Conservation (phyloP, 352 stramenopile genomes). For the Aphanomyces invadans region DNA sequence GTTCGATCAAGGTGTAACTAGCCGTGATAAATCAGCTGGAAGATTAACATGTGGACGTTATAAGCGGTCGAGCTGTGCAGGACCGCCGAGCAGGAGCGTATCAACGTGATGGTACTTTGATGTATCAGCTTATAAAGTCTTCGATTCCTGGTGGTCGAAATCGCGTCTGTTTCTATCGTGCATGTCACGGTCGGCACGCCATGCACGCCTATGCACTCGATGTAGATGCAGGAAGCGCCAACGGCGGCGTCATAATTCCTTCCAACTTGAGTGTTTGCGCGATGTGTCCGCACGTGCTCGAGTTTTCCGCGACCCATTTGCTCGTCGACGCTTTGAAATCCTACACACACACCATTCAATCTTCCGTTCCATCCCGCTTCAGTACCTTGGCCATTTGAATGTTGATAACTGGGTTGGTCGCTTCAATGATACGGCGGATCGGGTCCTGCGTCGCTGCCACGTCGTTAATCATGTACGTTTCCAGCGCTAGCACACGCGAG, state of each 20-base stretch:
- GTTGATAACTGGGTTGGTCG: background rate
- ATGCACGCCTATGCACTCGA: background rate
- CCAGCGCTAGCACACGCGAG: slow-evolving; percentile 66
- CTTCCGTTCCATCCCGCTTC: background rate
- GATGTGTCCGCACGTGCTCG: slow-evolving; percentile 4
- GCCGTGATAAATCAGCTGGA: too few species aligned
- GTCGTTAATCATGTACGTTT: slow-evolving; percentile 75
- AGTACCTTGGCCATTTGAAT: slow-evolving; percentile 14
- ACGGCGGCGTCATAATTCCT: background rate
- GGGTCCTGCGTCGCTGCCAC: slow-evolving; percentile 72
- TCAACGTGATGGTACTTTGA: background rate
- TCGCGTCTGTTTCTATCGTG: too few species aligned
- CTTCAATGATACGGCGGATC: slow-evolving; percentile 72
- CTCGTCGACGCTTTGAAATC: slow-evolving; percentile 18
- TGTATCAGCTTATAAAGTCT: too few species aligned
- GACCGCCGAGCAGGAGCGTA: too few species aligned
- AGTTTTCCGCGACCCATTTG: slow-evolving; percentile 19
- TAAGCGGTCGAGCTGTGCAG: too few species aligned
- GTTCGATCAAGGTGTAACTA: too few species aligned
- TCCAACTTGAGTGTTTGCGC: slow-evolving; percentile 13
- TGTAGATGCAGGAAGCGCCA: background rate
- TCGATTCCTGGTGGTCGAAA: too few species aligned
- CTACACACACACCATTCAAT: background rate
- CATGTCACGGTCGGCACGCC: background rate
- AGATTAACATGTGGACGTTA: too few species aligned